phyloP scores from a whole-genome alignment of 768 basidiomycete genomes.

The Mycena leptocephala region DNA sequence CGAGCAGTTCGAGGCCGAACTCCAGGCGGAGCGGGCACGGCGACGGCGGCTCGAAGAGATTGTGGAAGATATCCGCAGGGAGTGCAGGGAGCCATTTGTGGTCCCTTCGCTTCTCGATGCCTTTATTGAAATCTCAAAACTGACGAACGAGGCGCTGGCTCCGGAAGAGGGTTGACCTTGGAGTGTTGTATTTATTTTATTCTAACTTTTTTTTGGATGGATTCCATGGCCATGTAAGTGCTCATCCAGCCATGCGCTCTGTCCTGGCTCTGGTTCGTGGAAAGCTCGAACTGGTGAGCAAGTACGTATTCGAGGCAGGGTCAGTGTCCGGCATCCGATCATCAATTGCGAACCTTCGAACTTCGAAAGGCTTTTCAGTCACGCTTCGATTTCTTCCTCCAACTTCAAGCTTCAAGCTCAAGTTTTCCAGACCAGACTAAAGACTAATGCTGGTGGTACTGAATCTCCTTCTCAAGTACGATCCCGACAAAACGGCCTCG shows the following conservation, averaged over 20 bases:
- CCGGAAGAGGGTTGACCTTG: conserved; percentile 17
- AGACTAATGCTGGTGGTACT: background rate
- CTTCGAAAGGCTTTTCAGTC: no score
- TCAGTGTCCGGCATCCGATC: background rate
- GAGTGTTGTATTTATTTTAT: background rate
- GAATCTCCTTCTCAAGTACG: background rate
- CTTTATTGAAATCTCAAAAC: conserved; percentile 52
- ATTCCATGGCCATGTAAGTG: background rate
- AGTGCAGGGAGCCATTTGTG: conserved; percentile 53
- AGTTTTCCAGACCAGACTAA: background rate
- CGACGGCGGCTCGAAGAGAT: conserved; percentile 46
- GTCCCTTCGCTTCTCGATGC: conserved; percentile 56
- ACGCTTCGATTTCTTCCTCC: conserved; percentile 12
- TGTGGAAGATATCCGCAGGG: conserved; percentile 51
- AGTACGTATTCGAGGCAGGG: background rate
- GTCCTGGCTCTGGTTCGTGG: no score
- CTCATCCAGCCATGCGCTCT: no score
- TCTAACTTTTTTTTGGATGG: background rate
- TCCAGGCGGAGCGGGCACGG: conserved; percentile 19
- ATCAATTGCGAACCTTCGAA: background rate
- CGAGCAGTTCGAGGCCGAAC: conserved; percentile 19
- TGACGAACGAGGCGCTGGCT: conserved; percentile 37
- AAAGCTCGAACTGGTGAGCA: background rate
- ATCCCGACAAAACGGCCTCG: background rate
- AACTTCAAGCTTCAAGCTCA: background rate